Base-by-base conservation (phyloP, 2,329 filamentous ascomycete genomes). In the Aspergillus alliaceus region DNA sequence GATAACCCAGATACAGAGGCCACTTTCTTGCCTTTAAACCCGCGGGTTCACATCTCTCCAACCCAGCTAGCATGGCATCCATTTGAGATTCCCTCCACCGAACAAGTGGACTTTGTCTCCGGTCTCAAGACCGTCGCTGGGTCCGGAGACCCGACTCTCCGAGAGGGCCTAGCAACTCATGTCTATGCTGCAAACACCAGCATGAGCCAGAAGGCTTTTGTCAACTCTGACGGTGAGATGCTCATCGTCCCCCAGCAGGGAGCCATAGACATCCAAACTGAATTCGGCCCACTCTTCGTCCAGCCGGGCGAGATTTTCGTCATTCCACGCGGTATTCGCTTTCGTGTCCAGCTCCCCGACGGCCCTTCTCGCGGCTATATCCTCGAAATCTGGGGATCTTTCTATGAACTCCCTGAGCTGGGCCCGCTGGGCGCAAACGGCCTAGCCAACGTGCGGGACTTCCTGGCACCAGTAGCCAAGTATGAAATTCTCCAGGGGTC, bases 221-320 rank as follows among this genome's bases (percentile, higher is more conserved):
- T 83, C 64, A 84, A 81, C 42, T 83, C 84, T 1, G 87, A 90
- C 58, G 87, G 87, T 15, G 87, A 90, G 39, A 72, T 87, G 59
- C 75, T 89, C 52, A 86, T 90, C 47, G 79, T 89, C 2, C 85
- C 83, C 0, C 87, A 90, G 58, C 81, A 86, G 61, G 87, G 87
- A 12, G 77, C 82, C 0, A 77, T 90, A 2, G 84, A 89, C 62
- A 86, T 90, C 46, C 86, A 87, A 66, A 90, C 87, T 2, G 87
- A 90, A 66, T 80, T 89, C 15, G 87, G 87, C 4, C 80, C 79
- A 25, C 69, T 89, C 0, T 80, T 86, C 51, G 85, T 89, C 5
- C 84, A 86, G 4, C 87, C 86, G 0, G 86, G 86, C n/a, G 87
- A 90, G 68, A 83, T 90, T 31, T 82, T 80, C 50, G 82, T 90